Conservation (phyloP, 768 basidiomycete species). For the Boletus rufocinnamomeus region DNA sequence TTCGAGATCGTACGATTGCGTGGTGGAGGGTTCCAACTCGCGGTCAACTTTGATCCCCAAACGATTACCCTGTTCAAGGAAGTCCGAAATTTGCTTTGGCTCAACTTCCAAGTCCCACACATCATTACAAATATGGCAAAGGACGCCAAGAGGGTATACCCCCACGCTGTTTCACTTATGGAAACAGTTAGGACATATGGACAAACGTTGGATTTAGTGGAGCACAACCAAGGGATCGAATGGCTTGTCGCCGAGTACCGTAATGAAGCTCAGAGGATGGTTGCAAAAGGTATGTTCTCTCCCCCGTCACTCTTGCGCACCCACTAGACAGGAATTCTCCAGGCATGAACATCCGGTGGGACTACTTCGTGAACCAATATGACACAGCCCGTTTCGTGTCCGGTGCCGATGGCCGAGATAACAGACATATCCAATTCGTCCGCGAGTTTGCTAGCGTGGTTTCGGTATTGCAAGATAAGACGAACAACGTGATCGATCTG, state of each 20-base stretch:
- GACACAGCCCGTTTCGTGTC: constrained; percentile 78
- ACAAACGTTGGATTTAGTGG: constrained; percentile 90
- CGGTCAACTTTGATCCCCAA: constrained; percentile 97
- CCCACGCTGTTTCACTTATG: constrained; percentile 97
- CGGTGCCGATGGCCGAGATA: constrained; percentile 75
- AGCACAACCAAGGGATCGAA: constrained; percentile 88
- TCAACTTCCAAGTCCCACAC: constrained; percentile 94
- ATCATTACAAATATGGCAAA: constrained; percentile 96
- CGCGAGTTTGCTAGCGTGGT: constrained; percentile 94
- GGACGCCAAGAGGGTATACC: constrained; percentile 97
- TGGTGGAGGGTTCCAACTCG: constrained; percentile 80
- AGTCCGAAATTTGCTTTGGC: constrained; percentile 92
- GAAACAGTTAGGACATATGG: constrained; percentile 98
- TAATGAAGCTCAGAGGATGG: constrained; percentile 92
- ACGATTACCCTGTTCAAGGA: constrained; percentile 99
- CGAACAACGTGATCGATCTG: constrained; percentile 89
- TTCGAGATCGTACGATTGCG: constrained; percentile 86
- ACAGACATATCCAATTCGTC: constrained; percentile 90
- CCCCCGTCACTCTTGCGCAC: not conserved
- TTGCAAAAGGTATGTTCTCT: constrained; percentile 67
- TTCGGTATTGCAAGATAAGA: constrained; percentile 94
- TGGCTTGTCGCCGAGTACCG: constrained; percentile 94
- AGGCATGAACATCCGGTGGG: constrained; percentile 98
- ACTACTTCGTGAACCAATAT: constrained; percentile 93
- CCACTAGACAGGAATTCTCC: not conserved